These are phyloP conservation scores for Phanerochaete sordida DNA, from an alignment of 768 basidiomycete genomes.

Conservation along the genomic window DNA sequence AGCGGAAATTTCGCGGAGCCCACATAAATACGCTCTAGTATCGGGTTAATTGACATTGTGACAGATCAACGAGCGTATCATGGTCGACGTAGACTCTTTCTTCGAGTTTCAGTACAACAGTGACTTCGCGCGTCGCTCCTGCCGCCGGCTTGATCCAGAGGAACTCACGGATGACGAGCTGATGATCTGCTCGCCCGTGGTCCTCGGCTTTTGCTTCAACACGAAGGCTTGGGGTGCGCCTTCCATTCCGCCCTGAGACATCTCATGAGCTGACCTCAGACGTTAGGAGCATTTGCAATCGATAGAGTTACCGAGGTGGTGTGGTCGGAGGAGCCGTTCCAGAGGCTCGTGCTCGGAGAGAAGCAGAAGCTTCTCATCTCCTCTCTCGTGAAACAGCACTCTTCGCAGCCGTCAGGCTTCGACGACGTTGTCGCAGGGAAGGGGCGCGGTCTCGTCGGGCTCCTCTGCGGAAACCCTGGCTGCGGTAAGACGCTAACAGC, in stretches of 20 bases:
- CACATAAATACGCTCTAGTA: too few relatives aligned
- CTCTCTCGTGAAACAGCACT: constrained; percentile 24
- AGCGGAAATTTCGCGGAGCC: too few relatives aligned
- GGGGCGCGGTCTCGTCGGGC: constrained; percentile 33
- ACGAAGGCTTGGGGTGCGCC: constrained; percentile 7
- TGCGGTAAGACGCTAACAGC: constrained; percentile 36
- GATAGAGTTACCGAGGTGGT: constrained; percentile 23
- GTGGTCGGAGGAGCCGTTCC: constrained; percentile 34
- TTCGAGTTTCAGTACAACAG: background rate
- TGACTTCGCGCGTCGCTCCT: background rate
- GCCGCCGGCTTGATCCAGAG: background rate
- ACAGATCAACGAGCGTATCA: constrained; percentile 7
- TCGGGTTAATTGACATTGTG: background rate
- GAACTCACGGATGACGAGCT: background rate
- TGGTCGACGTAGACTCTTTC: constrained; percentile 3
- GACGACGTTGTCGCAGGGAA: constrained; percentile 36
- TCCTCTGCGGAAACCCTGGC: constrained; percentile 32
- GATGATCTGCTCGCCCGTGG: constrained; percentile 1
- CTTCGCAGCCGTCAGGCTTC: background rate
- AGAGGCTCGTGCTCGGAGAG: constrained; percentile 28
- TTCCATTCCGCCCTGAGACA: too few relatives aligned
- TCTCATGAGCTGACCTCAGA: background rate
- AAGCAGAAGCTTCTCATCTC: constrained; percentile 32
- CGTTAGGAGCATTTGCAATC: constrained; percentile 28
- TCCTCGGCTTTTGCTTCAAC: constrained; percentile 10